A percentile compares a stretch with the other conserved stretches of the same genome.
Conservation (phyloP, 176 grass and related monocot species). For the Carex littledalei region DNA sequence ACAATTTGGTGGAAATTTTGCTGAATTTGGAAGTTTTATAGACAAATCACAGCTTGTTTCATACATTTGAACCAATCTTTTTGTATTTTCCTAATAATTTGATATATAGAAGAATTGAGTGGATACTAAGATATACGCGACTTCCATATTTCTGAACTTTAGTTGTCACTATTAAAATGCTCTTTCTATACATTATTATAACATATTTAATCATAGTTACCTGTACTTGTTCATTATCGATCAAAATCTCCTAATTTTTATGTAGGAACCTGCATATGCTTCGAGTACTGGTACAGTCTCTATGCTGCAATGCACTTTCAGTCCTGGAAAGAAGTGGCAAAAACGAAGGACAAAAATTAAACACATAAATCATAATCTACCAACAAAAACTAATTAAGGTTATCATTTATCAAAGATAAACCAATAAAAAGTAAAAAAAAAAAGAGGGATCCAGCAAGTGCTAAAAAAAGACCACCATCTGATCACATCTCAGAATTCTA, state of each 20-base stretch:
- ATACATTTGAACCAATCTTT: not conserved
- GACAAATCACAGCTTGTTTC: not conserved
- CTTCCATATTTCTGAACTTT: not conserved
- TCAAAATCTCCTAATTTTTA: not conserved
- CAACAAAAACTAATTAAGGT: not conserved
- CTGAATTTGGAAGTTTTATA: slow-evolving; percentile 18
- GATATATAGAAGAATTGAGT: not conserved
- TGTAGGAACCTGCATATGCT: not conserved
- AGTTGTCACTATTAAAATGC: not conserved
- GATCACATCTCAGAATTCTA: not conserved
- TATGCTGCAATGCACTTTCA: not conserved
- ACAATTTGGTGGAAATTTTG: slow-evolving; percentile 13
- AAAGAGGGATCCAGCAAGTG: not conserved
- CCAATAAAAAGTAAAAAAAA: not conserved
- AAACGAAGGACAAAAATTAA: not conserved
- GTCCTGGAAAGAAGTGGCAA: not conserved
- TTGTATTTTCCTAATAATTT: not conserved
- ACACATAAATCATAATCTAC: not conserved
- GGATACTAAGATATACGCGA: not conserved
- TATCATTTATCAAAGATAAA: not conserved
- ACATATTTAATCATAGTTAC: not conserved
- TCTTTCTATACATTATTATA: not conserved
- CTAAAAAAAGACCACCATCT: not conserved
- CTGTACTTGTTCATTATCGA: not conserved
- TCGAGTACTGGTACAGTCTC: not conserved